Conservation (phyloP, 2,329 filamentous ascomycete genomes). For the Ploettnerulaceae sp. region DNA sequence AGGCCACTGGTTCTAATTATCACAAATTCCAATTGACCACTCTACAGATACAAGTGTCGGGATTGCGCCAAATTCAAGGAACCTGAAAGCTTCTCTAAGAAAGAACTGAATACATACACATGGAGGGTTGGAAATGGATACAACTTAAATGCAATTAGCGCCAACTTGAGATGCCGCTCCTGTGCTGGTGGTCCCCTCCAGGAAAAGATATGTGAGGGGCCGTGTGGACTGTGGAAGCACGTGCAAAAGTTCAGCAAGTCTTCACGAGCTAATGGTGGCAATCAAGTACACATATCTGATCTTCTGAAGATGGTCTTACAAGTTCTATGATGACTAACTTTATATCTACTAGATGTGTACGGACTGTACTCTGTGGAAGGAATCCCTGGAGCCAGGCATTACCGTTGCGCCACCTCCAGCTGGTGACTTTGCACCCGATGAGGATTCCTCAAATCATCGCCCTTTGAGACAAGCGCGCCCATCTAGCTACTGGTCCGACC, state of each 20-base stretch:
- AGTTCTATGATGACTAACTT: slow-evolving; percentile 4
- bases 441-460: slow-evolving; percentile 12
- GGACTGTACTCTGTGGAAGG: slow-evolving; percentile 25
- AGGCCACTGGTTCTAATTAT: background rate
- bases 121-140: slow-evolving; percentile 16
- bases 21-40: slow-evolving; percentile 6
- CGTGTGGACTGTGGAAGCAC: slow-evolving; percentile 42
- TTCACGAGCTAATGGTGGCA: slow-evolving; percentile 37
- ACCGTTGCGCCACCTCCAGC: slow-evolving; percentile 20
- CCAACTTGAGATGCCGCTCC: slow-evolving; percentile 36
- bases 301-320: background rate
- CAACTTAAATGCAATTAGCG: slow-evolving; percentile 17
- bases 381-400: slow-evolving; percentile 7
- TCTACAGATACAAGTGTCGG: slow-evolving; percentile 41
- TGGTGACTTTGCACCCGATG: slow-evolving; percentile 18
- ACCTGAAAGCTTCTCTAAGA: slow-evolving; percentile 41
- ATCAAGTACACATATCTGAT: slow-evolving; percentile 36
- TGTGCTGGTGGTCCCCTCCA: slow-evolving; percentile 41
- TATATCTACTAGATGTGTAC: slow-evolving; percentile 39
- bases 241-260: slow-evolving; percentile 46
- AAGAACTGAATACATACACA: slow-evolving; percentile 40
- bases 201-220: slow-evolving; percentile 43
- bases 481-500: slow-evolving; percentile 6
- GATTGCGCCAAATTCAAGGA: slow-evolving; percentile 41
- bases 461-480: background rate